Conservation (phyloP, 2,329 filamentous ascomycete species). For the Waltergamsia citrina region DNA sequence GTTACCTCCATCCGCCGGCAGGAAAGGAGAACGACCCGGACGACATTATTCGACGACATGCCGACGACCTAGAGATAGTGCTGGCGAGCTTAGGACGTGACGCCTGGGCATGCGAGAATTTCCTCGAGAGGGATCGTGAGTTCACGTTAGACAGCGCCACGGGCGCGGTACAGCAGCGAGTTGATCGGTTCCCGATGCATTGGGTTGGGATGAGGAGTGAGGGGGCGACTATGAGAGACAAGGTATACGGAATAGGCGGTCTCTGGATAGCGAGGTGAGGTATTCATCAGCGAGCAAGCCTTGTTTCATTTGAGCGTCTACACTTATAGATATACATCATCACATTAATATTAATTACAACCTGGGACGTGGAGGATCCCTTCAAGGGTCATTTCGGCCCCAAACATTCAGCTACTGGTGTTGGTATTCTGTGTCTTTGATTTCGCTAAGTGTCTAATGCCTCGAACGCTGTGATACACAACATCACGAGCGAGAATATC, state of each 20-base stretch:
- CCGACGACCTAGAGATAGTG: conserved; percentile 29
- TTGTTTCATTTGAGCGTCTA: too few relatives aligned
- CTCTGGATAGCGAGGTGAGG: conserved; percentile 26
- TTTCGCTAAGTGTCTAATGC: too few relatives aligned
- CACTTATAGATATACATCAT: too few relatives aligned
- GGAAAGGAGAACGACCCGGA: conserved; percentile 8
- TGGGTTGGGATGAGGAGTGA: conserved; percentile 46
- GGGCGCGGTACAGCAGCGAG: conserved; percentile 38
- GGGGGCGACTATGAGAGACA: conserved; percentile 35
- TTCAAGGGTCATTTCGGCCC: conserved; percentile 18
- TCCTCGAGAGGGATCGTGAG: conserved; percentile 28
- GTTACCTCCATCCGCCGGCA: conserved; percentile 36
- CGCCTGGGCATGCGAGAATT: conserved; percentile 32
- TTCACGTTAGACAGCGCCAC: conserved; percentile 35
- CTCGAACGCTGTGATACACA: too few relatives aligned
- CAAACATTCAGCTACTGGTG: conserved; percentile 22
- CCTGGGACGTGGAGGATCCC: too few relatives aligned
- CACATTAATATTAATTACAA: too few relatives aligned
- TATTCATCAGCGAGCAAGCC: not conserved
- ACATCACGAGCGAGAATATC: too few relatives aligned
- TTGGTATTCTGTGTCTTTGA: too few relatives aligned
- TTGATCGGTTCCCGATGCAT: conserved; percentile 51
- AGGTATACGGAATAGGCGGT: conserved; percentile 36
- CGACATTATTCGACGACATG: conserved; percentile 18
- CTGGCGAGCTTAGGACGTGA: conserved; percentile 35